Evolutionary conservation across 2,329 filamentous ascomycete species (phyloP).

Genomic region (Coleophoma crateriformis): DNA sequence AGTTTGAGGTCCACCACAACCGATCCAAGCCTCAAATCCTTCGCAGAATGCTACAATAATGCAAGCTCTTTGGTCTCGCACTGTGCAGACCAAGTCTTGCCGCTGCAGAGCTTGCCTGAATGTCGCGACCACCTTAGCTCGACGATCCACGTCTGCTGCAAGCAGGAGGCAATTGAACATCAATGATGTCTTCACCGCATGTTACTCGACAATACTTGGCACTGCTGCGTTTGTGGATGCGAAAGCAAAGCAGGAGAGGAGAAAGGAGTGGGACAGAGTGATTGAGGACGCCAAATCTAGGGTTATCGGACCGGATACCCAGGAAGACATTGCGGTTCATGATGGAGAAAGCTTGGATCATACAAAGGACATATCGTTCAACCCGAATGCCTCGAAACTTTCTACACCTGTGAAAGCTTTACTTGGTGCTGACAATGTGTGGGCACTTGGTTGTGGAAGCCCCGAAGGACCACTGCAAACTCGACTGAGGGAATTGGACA

Average conservation of each 20-base stretch:
- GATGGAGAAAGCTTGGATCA: background rate
- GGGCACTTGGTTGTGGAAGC: too few relatives aligned
- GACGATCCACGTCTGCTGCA: conserved; percentile 43
- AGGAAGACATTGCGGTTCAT: too few relatives aligned
- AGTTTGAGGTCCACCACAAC: background rate
- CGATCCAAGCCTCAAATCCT: background rate
- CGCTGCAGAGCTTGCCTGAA: conserved; percentile 57
- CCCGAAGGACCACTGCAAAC: too few relatives aligned
- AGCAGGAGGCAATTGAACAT: conserved; percentile 43
- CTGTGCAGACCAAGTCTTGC: conserved; percentile 57
- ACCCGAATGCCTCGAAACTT: background rate
- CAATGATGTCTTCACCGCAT: conserved; percentile 56
- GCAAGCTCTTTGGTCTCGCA: conserved; percentile 64
- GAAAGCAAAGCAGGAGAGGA: conserved; percentile 49
- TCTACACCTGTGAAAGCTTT: too few relatives aligned
- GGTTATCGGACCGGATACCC: background rate
- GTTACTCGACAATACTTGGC: conserved; percentile 63
- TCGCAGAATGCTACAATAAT: conserved; percentile 39
- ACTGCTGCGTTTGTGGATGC: conserved; percentile 60
- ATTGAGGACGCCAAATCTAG: conserved; percentile 44
- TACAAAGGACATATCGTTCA: background rate
- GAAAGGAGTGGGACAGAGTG: conserved; percentile 54
- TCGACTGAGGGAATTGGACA: too few relatives aligned
- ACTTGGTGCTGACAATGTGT: background rate
- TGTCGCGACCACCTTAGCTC: conserved; percentile 39